These are phyloP conservation scores for Xylaria grammica DNA, from an alignment of 495 filamentous ascomycete genomes.

Conservation along the genomic window DNA sequence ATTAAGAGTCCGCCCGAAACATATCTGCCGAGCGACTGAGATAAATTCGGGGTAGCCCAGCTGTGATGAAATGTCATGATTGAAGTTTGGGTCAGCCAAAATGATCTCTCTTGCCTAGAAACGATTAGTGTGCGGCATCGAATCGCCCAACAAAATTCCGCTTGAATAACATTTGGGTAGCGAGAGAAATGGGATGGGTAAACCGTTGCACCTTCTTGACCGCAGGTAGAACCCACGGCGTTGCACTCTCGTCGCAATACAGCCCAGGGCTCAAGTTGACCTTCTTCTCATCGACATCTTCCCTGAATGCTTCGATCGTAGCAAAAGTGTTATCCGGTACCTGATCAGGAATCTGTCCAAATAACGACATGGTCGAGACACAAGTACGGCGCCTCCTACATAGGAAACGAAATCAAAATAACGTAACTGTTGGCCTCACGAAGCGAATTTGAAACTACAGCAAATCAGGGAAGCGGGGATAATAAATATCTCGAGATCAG, in stretches of 20 bases:
- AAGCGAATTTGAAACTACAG: too few relatives aligned
- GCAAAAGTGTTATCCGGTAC: neutral
- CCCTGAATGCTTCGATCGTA: neutral
- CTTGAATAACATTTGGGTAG: constrained; percentile 39
- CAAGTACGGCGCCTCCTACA: too few relatives aligned
- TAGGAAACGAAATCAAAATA: too few relatives aligned
- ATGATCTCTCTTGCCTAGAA: neutral
- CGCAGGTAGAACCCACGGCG: constrained; percentile 58
- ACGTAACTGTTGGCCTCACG: too few relatives aligned
- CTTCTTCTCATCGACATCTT: neutral
- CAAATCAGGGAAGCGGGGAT: too few relatives aligned
- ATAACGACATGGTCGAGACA: neutral
- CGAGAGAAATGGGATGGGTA: too few relatives aligned
- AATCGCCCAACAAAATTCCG: constrained; percentile 41
- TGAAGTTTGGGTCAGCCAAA: neutral
- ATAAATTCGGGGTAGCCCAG: neutral
- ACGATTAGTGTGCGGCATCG: neutral
- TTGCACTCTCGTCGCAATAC: constrained; percentile 59
- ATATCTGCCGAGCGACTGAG: neutral
- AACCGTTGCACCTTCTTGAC: constrained; percentile 41
- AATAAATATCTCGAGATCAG: too few relatives aligned
- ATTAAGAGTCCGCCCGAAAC: neutral
- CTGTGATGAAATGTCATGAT: neutral
- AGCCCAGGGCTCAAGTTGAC: constrained; percentile 23
- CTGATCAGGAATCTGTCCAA: neutral